A percentile compares a stretch with the other conserved stretches of the same genome.
Evolutionary conservation across 306 rosid genomes (phyloP).

Genomic region (Quillaja saponaria): DNA sequence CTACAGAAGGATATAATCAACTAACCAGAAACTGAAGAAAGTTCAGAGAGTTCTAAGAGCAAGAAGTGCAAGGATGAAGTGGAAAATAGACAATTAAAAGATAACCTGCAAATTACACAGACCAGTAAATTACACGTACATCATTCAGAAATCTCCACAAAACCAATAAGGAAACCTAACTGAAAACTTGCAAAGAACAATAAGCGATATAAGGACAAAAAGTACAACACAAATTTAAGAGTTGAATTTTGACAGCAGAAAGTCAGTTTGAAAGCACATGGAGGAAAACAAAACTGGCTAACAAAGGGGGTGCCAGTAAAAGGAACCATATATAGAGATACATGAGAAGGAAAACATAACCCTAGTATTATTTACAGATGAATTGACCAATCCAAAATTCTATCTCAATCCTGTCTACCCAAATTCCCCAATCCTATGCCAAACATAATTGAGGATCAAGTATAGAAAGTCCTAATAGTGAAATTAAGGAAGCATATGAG

Average conservation of each 20-base stretch:
- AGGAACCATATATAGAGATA: background rate
- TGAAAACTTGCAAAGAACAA: background rate
- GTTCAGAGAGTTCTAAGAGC: slow-evolving; percentile 11
- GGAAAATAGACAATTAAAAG: background rate
- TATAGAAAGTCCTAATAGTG: background rate
- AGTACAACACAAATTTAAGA: background rate
- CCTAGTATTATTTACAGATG: slow-evolving; percentile 6
- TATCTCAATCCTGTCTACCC: background rate
- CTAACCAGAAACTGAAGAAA: slow-evolving; percentile 7
- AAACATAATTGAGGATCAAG: background rate
- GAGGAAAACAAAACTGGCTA: background rate
- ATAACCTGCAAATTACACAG: too few species aligned
- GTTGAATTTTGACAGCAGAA: background rate
- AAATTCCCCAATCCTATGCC: background rate
- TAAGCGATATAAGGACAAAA: background rate
- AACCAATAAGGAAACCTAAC: background rate
- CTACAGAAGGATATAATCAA: background rate
- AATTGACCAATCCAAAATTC: slow-evolving; percentile 6
- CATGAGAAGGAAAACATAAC: background rate
- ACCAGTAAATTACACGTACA: background rate
- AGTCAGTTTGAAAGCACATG: background rate
- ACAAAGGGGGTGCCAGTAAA: background rate
- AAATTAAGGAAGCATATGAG: background rate
- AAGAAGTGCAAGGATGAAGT: background rate
- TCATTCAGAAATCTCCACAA: background rate